phyloP scores from a whole-genome alignment of 768 basidiomycete species.

The Termitomyces sp. region DNA sequence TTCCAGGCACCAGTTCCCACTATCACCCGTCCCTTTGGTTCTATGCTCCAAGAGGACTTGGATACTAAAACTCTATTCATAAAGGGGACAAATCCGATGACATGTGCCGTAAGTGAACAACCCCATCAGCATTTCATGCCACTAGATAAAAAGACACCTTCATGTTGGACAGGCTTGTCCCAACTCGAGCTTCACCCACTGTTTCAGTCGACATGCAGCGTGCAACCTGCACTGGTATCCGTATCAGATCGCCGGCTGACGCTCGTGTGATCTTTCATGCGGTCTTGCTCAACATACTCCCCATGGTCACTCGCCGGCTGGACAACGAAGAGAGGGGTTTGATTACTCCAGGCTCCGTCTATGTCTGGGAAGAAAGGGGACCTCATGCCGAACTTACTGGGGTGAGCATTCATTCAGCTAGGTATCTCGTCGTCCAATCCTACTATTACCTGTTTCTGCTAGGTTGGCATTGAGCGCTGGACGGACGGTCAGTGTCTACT shows the following conservation, averaged over 20 bases:
- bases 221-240: conserved; percentile 47
- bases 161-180: conserved; percentile 9
- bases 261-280: conserved; percentile 70
- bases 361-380: conserved; percentile 83
- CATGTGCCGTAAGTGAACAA: conserved; percentile 35
- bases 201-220: conserved; percentile 35
- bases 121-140: conserved; percentile 38
- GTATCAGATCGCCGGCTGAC: conserved; percentile 48
- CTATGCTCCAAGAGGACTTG: conserved; percentile 22
- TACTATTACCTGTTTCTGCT: conserved; percentile 1
- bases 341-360: conserved; percentile 72
- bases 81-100: conserved; percentile 26
- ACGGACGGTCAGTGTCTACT: conserved; percentile 54
- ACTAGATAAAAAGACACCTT: conserved; percentile 31
- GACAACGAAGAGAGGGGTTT: conserved; percentile 72
- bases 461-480: conserved; percentile 83
- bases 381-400: conserved; percentile 70
- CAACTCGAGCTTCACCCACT: background rate
- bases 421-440: background rate
- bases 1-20: conserved; percentile 32
- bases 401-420: conserved; percentile 33
- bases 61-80: conserved; percentile 50
- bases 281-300: conserved; percentile 61
- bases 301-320: conserved; percentile 73
- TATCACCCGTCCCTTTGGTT: conserved; percentile 28